These are phyloP conservation scores for Stropharia rugosoannulata DNA, from an alignment of 768 basidiomycete species.

Conservation along the genomic window DNA sequence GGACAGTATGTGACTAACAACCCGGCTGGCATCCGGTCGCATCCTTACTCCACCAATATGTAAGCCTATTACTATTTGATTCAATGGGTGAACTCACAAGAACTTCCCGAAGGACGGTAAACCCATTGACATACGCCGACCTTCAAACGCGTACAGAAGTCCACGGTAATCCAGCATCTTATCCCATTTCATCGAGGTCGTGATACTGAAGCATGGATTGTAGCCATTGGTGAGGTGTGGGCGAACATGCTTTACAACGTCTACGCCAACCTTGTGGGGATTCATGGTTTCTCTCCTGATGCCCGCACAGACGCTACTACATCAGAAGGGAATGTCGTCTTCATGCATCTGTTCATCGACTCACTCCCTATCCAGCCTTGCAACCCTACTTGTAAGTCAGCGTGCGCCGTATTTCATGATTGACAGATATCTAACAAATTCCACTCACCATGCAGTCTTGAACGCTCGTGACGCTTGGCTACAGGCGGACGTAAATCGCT, in stretches of 20 bases:
- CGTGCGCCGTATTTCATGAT: not conserved
- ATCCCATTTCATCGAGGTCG: not conserved
- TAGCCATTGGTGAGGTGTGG: constrained; percentile 54
- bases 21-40: constrained; percentile 50
- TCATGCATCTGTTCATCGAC: constrained; percentile 22
- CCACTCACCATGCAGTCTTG: constrained; percentile 26
- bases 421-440: not conserved
- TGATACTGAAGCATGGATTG: not conserved
- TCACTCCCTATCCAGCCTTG: constrained; percentile 22
- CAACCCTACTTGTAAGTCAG: constrained; percentile 21
- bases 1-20: constrained; percentile 55
- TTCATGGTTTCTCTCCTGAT: constrained; percentile 30
- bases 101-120: constrained; percentile 27
- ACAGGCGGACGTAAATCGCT: constrained; percentile 39
- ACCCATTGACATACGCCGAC: constrained; percentile 36
- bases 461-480: constrained; percentile 41
- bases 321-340: constrained; percentile 22
- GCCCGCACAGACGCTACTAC: constrained; percentile 25
- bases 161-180: constrained; percentile 33
- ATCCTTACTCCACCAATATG: constrained; percentile 52
- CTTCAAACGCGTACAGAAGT: constrained; percentile 35
- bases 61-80: constrained; percentile 17
- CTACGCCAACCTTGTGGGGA: constrained; percentile 33
- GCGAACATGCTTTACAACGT: constrained; percentile 42
- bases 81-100: not conserved